Evolutionary conservation across 345 rosid species (phyloP).

Genomic region (Corchorus capsularis): DNA sequence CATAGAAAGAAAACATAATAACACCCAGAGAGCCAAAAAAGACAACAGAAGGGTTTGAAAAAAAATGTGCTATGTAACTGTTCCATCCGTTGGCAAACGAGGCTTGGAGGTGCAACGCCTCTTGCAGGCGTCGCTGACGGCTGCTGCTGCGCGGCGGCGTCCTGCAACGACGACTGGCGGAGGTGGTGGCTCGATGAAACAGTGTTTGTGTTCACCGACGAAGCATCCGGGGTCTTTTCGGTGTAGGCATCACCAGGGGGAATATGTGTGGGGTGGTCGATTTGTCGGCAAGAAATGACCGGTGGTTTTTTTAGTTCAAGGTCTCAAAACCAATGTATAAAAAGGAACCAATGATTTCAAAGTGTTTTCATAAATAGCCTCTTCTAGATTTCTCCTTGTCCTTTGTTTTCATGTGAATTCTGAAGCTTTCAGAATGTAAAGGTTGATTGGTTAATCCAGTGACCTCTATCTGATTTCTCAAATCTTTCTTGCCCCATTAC

Average conservation of each 20-base stretch:
- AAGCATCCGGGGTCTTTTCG: constrained; percentile 78
- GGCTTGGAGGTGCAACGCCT: constrained; percentile 16
- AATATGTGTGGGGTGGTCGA: constrained; percentile 49
- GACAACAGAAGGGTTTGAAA: neutral
- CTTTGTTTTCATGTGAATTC: neutral
- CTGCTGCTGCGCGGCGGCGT: neutral
- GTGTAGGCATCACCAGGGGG: constrained; percentile 68
- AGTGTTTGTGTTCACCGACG: constrained; percentile 73
- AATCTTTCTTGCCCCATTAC: neutral
- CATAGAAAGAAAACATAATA: neutral
- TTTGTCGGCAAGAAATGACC: neutral
- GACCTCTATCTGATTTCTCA: neutral
- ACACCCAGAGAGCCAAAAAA: neutral
- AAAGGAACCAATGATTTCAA: neutral
- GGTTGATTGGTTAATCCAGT: neutral
- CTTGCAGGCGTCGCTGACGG: constrained; percentile 10
- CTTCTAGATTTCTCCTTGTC: neutral
- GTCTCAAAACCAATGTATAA: neutral
- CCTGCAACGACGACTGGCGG: constrained; percentile 19
- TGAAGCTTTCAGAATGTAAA: neutral
- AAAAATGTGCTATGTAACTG: constrained; percentile 33
- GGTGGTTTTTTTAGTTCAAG: neutral
- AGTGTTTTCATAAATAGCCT: neutral
- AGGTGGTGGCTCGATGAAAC: constrained; percentile 35
- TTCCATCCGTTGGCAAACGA: constrained; percentile 7